Evolutionary conservation across 139 green algal genomes (phyloP), one percentile per base, ranked within the genome.

Genomic region (Microglena sp.): DNA sequence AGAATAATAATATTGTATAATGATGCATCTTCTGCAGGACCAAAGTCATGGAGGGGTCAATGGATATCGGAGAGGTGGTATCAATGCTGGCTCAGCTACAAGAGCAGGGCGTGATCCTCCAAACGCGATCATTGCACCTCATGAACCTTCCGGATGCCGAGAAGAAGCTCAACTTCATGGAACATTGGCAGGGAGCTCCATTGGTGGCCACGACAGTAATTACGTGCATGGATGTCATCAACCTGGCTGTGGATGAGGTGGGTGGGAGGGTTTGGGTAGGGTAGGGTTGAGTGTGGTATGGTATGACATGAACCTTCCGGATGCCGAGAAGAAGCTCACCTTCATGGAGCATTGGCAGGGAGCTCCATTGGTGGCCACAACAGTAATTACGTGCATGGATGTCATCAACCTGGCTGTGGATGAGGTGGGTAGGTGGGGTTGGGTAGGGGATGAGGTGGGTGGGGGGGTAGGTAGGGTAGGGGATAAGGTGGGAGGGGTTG

Each of bases 381-480:
- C 77, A 22, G 63, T 64, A 44, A 80, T 89, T 31, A 87, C 82
- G 1, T 89, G 84, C 74, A 87, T 91, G 80, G 73, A 74, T 15
- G 56, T 60, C 1, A 63, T 87, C 15, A 76, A 71, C 53, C 75
- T 74, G 45, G 62, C 67, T 7, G 55, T 76, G 4, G 77, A 87
- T 46, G 77, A 87, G 80, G 80, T 87, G 32, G 24, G 62, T n/a
- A n/a, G n/a, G n/a, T n/a, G n/a, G n/a, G n/a, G n/a, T n/a, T n/a
- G n/a, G n/a, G n/a, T n/a, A n/a, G n/a, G n/a, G n/a, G n/a, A n/a
- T n/a, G n/a, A n/a, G n/a, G n/a, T n/a, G n/a, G n/a, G n/a, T n/a
- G n/a, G n/a, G n/a, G n/a, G n/a, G n/a, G n/a, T n/a, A n/a, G n/a
- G n/a, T n/a, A n/a, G n/a, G n/a, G n/a, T n/a, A n/a, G n/a, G n/a